A percentile compares a stretch with the other conserved stretches of the same genome.
Conservation (phyloP, 2,329 filamentous ascomycete genomes). For the Penicillium polonicum region DNA sequence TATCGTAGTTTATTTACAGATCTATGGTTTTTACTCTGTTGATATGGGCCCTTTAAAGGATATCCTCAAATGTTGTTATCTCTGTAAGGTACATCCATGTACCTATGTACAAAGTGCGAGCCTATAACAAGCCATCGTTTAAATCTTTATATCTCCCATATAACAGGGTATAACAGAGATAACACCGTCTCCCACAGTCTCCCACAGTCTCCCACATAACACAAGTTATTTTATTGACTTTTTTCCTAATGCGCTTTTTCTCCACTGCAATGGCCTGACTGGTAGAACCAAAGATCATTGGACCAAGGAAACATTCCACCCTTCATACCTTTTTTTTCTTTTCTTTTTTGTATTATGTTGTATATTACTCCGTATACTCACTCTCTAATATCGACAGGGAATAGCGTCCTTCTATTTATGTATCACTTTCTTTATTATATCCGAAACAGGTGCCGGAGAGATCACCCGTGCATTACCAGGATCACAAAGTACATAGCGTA, state of each 20-base stretch:
- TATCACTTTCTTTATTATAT: not conserved
- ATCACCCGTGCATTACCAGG: slow-evolving; percentile 1
- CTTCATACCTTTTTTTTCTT: slow-evolving; percentile 2
- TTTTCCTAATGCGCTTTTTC: not conserved
- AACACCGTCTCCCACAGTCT: too few relatives aligned
- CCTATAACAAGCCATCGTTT: not conserved
- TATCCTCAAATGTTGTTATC: not conserved
- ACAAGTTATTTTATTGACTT: slow-evolving; percentile 3
- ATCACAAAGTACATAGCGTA: not conserved
- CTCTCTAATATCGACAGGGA: not conserved
- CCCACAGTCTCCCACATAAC: not conserved
- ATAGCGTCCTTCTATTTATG: not conserved
- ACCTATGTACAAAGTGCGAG: not conserved
- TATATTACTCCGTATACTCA: too few relatives aligned
- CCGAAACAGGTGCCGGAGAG: not conserved
- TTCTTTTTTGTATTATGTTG: not conserved
- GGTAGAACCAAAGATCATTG: not conserved
- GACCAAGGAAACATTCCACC: slow-evolving; percentile 8
- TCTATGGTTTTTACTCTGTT: not conserved
- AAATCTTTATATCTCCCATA: not conserved
- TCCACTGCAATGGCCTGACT: slow-evolving; percentile 1
- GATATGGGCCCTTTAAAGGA: not conserved
- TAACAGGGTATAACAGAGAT: not conserved
- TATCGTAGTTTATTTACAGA: not conserved
- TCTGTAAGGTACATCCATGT: not conserved